Percentiles rank a stretch among this genome's conserved stretches.
phyloP scores from a whole-genome alignment of 805 yeast genomes.

The Cyberlindnera mycetangii region DNA sequence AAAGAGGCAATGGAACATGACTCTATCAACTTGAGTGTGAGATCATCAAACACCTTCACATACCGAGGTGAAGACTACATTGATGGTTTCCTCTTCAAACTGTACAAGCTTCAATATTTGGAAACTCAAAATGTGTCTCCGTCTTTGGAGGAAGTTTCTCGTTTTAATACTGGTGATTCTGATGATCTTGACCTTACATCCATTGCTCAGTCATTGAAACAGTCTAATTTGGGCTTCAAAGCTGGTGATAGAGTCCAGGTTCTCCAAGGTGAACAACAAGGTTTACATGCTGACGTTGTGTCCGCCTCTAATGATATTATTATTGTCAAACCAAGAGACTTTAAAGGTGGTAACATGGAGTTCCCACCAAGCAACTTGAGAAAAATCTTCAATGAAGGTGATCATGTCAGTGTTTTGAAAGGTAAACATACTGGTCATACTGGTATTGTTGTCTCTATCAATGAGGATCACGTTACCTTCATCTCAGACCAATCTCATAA shows the following conservation, averaged over 20 bases:
- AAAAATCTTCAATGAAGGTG: conserved; percentile 86
- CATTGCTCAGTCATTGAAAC: conserved; percentile 81
- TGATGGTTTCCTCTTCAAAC: conserved; percentile 85
- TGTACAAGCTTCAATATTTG: conserved; percentile 77
- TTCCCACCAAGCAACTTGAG: conserved; percentile 80
- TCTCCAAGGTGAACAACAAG: conserved; percentile 89
- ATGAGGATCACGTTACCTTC: conserved; percentile 83
- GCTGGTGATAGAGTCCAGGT: conserved; percentile 95
- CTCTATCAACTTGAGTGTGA: conserved; percentile 64
- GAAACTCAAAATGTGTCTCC: conserved; percentile 85
- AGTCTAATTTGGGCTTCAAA: conserved; percentile 65
- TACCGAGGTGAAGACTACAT: conserved; percentile 87
- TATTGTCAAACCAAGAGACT: conserved; percentile 42
- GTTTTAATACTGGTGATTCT: conserved; percentile 68
- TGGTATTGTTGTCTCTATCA: conserved; percentile 83
- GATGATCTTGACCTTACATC: conserved; percentile 85
- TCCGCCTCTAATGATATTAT: conserved; percentile 65
- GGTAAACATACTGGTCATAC: conserved; percentile 94
- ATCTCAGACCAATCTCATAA: conserved; percentile 85
- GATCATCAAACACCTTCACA: conserved; percentile 60
- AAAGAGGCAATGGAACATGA: conserved; percentile 87
- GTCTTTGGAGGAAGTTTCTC: conserved; percentile 80
- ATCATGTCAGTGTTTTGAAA: conserved; percentile 87
- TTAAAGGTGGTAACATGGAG: conserved; percentile 58
- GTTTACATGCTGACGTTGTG: conserved; percentile 76